phyloP scores from a whole-genome alignment of 768 basidiomycete genomes.

The Daedaleopsis sinensis region DNA sequence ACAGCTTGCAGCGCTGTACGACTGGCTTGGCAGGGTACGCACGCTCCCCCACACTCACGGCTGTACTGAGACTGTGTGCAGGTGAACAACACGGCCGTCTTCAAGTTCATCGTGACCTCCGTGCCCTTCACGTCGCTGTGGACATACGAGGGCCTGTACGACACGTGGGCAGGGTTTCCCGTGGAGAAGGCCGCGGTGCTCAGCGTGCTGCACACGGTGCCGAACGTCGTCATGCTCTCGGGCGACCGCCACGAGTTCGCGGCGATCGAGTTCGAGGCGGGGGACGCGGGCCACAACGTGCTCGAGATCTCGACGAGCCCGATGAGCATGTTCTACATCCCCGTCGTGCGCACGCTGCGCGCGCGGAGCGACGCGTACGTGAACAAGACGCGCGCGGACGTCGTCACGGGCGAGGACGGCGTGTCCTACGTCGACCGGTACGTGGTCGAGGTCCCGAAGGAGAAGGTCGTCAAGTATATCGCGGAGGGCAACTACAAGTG shows the following conservation, averaged over 20 bases:
- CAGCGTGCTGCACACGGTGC: slow-evolving; percentile 60
- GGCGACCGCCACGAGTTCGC: slow-evolving; percentile 85
- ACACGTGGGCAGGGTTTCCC: slow-evolving; percentile 71
- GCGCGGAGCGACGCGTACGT: slow-evolving; percentile 48
- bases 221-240: slow-evolving; percentile 69
- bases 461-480: slow-evolving; percentile 60
- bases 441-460: slow-evolving; percentile 49
- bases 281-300: slow-evolving; percentile 43
- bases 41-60: no score
- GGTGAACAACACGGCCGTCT: slow-evolving; percentile 71
- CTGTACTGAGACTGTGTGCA: slow-evolving; percentile 25
- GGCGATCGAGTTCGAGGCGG: slow-evolving; percentile 58
- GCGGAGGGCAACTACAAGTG: slow-evolving; percentile 71
- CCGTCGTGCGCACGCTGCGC: slow-evolving; percentile 56
- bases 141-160: slow-evolving; percentile 60
- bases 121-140: slow-evolving; percentile 79
- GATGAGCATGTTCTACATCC: slow-evolving; percentile 70
- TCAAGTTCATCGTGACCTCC: slow-evolving; percentile 77
- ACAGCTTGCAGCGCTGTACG: slow-evolving; percentile 61
- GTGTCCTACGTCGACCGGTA: slow-evolving; percentile 21
- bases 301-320: slow-evolving; percentile 73
- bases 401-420: slow-evolving; percentile 27
- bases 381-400: slow-evolving; percentile 34
- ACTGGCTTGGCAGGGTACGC: slow-evolving; percentile 62
- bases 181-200: slow-evolving; percentile 63